Conservation (phyloP, 108 stramenopile species). For the Seminavis robusta region DNA sequence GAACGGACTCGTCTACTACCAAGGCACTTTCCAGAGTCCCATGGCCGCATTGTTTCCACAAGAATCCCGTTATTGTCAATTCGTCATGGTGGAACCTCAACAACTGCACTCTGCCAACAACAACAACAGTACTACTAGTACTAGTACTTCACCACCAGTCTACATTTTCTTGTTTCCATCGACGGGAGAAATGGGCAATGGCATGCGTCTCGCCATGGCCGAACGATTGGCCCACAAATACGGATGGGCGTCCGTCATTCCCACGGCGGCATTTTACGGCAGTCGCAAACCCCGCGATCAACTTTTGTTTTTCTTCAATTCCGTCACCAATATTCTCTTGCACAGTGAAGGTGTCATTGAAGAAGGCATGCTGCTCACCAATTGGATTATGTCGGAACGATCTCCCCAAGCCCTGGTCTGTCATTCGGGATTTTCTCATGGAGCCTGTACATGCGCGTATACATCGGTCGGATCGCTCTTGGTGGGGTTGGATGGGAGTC, state of each 20-base stretch:
- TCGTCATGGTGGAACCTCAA: slow-evolving; percentile 7
- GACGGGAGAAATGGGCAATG: slow-evolving; percentile 9
- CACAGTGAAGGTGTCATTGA: slow-evolving; percentile 6
- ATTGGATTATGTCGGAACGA: neutral
- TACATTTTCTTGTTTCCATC: slow-evolving; percentile 9
- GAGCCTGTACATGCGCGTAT: slow-evolving; percentile 2
- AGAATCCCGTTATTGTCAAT: slow-evolving; percentile 1
- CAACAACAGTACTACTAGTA: too few species aligned
- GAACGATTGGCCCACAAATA: slow-evolving; percentile 2
- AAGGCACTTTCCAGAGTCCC: slow-evolving; percentile 10
- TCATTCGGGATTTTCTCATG: slow-evolving; percentile 5
- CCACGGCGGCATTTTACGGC: slow-evolving; percentile 14
- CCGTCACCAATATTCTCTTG: neutral
- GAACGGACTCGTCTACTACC: neutral
- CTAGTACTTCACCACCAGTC: too few species aligned
- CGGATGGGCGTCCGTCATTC: slow-evolving; percentile 11
- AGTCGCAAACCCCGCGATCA: slow-evolving; percentile 8
- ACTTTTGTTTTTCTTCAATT: slow-evolving; percentile 5
- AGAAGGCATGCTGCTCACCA: slow-evolving; percentile 3
- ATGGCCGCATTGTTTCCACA: slow-evolving; percentile 4
- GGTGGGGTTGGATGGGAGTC: slow-evolving; percentile 2
- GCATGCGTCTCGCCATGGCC: slow-evolving; percentile 9
- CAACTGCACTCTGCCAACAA: neutral
- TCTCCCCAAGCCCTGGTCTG: slow-evolving; percentile 5
- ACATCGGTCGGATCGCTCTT: slow-evolving; percentile 2